Base-by-base conservation (phyloP, 192 early-diverging fungal genomes). In the Coemansia sp. region DNA sequence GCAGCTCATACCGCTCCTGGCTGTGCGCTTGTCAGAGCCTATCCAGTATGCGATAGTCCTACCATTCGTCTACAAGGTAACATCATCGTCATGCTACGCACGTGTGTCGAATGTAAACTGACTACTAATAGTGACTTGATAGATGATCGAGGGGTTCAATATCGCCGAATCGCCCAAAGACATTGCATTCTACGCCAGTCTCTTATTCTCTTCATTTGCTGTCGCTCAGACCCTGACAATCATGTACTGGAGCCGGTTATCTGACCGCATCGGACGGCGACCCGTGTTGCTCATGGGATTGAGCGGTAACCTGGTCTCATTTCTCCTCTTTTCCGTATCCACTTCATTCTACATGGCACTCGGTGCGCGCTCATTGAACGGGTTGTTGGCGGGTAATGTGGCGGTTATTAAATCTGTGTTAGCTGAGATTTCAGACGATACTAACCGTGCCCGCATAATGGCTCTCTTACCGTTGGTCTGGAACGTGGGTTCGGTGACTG, bases 391-490 rank as follows among this genome's bases (percentile, higher is more conserved):
- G 70, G 91, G 90, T 19, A 86, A 92, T 31, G 71, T 96, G 29
- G 92, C 90, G 1, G 93, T 95, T 9, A 89, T 90, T 27, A 94
- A 95, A 66, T 91, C 90, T 14, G 86, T 93, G 27, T 67, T 96
- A 32, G 91, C 90, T 2, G 95, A 98, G 82, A 89, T 98, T 38
- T 53, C 94, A 23, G 94, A 95, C 68, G 72, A 86, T 3, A 88
- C 90, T 0, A 98, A 95, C 73, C 88, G 90, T 63, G 78, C 89
- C 9, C 82, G 87, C 15, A 91, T 90, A 21, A 95, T 95, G 76
- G 84, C 89, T 10, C 48, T 94, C 27, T 87, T 93, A 76, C 92
- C 90, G 31, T 87, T 91, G 27, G 82, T 78, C 1, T 90, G 92
- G 87, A 91, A 89, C 39, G 69, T 91, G 32, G 90, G 90, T 8